Percentiles rank a stretch among this genome's conserved stretches.
These are phyloP conservation scores for Nicotiana undulata DNA, from an alignment of 257 asterid species.

Conservation along the genomic window DNA sequence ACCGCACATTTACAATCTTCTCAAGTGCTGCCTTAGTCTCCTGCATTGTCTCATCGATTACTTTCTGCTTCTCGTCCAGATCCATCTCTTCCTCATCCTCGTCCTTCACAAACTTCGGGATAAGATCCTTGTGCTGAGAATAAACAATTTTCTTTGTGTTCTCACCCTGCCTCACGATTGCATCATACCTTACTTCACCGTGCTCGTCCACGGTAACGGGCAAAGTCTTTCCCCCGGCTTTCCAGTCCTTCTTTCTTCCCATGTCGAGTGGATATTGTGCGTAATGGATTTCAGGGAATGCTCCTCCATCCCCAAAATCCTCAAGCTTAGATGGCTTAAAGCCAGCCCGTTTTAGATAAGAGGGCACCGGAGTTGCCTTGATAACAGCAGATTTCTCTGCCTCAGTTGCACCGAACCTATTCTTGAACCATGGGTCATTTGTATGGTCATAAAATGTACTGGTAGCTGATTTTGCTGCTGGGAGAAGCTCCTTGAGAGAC, in stretches of 20 bases:
- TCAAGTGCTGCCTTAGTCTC: conserved; percentile 86
- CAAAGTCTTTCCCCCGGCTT: conserved; percentile 55
- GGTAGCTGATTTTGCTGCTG: conserved; percentile 24
- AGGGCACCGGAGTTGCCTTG: conserved; percentile 60
- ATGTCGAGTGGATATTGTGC: conserved; percentile 85
- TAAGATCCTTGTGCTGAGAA: conserved; percentile 65
- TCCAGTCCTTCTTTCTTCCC: conserved; percentile 55
- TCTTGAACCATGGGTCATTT: conserved; percentile 47
- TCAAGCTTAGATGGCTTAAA: conserved; percentile 75
- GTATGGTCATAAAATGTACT: conserved; percentile 37
- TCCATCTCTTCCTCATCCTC: conserved; percentile 55
- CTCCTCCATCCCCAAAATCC: conserved; percentile 95
- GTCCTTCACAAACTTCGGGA: conserved; percentile 67
- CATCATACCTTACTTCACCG: conserved; percentile 75
- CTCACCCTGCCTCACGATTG: conserved; percentile 81
- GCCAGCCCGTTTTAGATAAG: conserved; percentile 69
- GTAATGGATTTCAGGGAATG: conserved; percentile 79
- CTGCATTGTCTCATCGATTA: conserved; percentile 69
- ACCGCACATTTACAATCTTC: conserved; percentile 80
- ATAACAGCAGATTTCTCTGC: conserved; percentile 42
- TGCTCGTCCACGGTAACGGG: conserved; percentile 83
- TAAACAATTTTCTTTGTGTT: conserved; percentile 82
- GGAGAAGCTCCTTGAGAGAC: conserved; percentile 38
- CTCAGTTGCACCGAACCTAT: conserved; percentile 48
- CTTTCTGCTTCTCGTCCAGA: conserved; percentile 71